Conservation (phyloP, 805 yeast genomes). For the Nakazawaea wyomingensis region DNA sequence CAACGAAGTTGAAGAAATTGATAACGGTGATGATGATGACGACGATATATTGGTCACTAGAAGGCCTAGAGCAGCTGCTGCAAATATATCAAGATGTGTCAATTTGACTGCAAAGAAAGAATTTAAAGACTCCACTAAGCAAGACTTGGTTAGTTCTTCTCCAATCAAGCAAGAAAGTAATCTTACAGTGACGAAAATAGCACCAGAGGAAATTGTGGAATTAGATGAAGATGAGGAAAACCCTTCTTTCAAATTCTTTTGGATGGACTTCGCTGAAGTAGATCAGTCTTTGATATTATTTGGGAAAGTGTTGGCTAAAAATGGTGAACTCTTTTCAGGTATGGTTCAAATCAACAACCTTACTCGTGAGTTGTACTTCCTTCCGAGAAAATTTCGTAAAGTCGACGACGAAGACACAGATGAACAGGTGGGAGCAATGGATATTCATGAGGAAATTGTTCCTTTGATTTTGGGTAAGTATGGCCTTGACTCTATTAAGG, state of each 20-base stretch:
- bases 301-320: constrained; percentile 68
- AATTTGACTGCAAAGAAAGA: constrained; percentile 32
- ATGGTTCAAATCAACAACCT: constrained; percentile 72
- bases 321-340: constrained; percentile 60
- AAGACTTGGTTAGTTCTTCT: constrained; percentile 16
- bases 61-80: constrained; percentile 42
- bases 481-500: constrained; percentile 56
- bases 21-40: constrained; percentile 28
- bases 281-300: constrained; percentile 64
- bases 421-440: constrained; percentile 45
- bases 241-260: constrained; percentile 65
- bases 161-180: constrained; percentile 14
- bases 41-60: constrained; percentile 48
- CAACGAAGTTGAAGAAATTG: too few species aligned
- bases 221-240: constrained; percentile 33
- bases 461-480: constrained; percentile 58
- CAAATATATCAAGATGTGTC: constrained; percentile 35
- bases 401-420: constrained; percentile 27
- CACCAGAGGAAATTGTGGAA: constrained; percentile 22
- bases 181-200: constrained; percentile 15
- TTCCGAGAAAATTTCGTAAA: constrained; percentile 50
- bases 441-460: constrained; percentile 72
- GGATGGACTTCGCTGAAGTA: constrained; percentile 86
- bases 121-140: not conserved
- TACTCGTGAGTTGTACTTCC: constrained; percentile 65